Evolutionary conservation across 2,329 filamentous ascomycete species (phyloP), one percentile per base, ranked within the genome.

Genomic region (Fusarium lateritium): DNA sequence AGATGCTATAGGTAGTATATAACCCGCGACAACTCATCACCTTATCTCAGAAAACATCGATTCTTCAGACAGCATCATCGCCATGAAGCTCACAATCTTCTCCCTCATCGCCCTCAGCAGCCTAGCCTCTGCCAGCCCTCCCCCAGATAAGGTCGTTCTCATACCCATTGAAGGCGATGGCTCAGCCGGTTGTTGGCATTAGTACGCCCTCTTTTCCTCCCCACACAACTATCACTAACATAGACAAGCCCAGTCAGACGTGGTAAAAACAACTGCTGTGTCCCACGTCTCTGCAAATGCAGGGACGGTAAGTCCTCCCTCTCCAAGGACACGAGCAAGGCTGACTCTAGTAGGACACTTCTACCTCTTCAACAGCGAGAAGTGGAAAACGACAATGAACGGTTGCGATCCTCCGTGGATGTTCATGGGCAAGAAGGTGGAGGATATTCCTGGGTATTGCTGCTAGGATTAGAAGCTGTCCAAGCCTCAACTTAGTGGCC

Each of bases 401-500:
- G 71, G 71, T 0, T 73, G 71, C 3, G 47, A 70, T 31, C 71
- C 71, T 2, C 68, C 71, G 0, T 73, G 68, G 71, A 56, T 45
- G 1, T 21, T 40, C 13, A 17, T 73, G 1, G 71, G 62, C 5
- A 62, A 68, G 4, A 58, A 36, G 8, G 8, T 69, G 7, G 22
- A 51, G 7, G 39, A 46, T 11, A 59, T 73, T 15, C 43, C 40
- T 17, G 63, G 57, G 2, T 73, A 70, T 13, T 73, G 70, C 50
- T 73, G 70, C 15, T 65, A 59, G 13, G 28, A n/a, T 5, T 51
- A 55, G 53, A 53, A 43, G 24, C 39, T 40, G 4, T 38, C 43
- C 13, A 51, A 39, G 13, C 51, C 33, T 8, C 38, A 22, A 1
- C 38, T 57, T 40, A 4, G 28, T 31, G 28, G 28, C 5, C 10